Evolutionary conservation across 805 yeast genomes (phyloP), one percentile per base, ranked within the genome.

Genomic region (Starmerella geochares): DNA sequence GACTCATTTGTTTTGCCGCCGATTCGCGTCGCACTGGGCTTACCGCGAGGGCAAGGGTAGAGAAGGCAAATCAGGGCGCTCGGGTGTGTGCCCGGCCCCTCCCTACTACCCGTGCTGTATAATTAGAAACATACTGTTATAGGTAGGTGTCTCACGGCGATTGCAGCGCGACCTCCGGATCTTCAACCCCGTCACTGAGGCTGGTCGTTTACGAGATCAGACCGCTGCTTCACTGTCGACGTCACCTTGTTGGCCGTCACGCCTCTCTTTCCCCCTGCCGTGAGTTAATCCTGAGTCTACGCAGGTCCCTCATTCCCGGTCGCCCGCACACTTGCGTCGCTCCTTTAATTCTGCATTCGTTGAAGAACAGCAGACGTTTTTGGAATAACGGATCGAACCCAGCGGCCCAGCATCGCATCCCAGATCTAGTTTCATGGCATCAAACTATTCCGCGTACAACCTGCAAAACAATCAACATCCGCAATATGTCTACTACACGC

Each of bases 371-470:
- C 20, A 10, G 35, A n/a, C 21, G 19, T 20, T 19, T 16, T 16
- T 2, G 21, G 37, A n/a, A 16, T n/a, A 11, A 33, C 37, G 21
- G 37, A 33, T 16, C 37, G 16, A 5, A 29, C 4, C n/a, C 21
- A 19, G 19, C 21, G 19, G 28, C 23, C 14, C 6, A 3, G 29
- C 32, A 20, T 16, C 31, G 25, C 21, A 5, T 20, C 19, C 10
- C 33, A 19, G 23, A 21, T 31, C 20, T 8, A 5, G 31, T 19
- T 28, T 13, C 10, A 50, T 52, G 54, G 52, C 52, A 14, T 49
- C 54, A n/a, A 51, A 52, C 38, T 52, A 39, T 23, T 42, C 54
- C 7, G 32, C 52, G 16, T 52, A 52, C 33, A 21, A 37, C 16
- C 29, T 42, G 6, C 36, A 37, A 7, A 13, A 29, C 41, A n/a